A percentile compares a stretch with the other conserved stretches of the same genome.
Conservation (phyloP, 75 land plant species). For the Cryptomeria japonica region DNA sequence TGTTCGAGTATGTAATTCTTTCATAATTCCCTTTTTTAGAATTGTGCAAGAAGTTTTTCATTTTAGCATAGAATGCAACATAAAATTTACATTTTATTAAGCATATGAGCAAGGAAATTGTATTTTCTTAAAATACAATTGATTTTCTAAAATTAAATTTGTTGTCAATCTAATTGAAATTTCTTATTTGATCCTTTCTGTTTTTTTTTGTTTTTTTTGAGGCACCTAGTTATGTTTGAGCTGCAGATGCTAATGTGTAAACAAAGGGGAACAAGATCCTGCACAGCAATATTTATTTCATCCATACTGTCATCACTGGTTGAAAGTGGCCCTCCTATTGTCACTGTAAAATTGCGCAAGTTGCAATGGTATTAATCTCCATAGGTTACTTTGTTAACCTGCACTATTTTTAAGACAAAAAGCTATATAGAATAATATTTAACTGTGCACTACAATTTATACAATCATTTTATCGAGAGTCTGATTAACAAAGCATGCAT, state of each 20-base stretch:
- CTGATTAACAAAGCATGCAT: too few species aligned
- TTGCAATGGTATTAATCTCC: too few species aligned
- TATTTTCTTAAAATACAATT: too few species aligned
- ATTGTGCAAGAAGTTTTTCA: not conserved
- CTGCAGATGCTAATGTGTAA: not conserved
- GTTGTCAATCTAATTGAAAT: not conserved
- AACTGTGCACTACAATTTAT: too few species aligned
- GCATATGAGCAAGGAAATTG: not conserved
- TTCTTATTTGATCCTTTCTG: not conserved
- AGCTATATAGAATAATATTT: too few species aligned
- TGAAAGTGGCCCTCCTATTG: not conserved
- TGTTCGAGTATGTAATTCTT: slow-evolving; percentile 21
- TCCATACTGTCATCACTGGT: not conserved
- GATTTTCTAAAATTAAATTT: not conserved
- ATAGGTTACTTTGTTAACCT: too few species aligned
- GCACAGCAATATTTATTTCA: not conserved
- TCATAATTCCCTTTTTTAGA: not conserved
- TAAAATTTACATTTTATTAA: not conserved
- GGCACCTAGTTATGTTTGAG: not conserved
- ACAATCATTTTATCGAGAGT: too few species aligned
- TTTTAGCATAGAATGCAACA: not conserved
- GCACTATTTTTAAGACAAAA: too few species aligned
- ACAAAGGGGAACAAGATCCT: not conserved
- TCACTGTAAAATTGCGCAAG: not conserved
- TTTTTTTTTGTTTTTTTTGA: not conserved